Conservation (phyloP, 805 yeast species). For the Saccharomycopsis fodiens region DNA sequence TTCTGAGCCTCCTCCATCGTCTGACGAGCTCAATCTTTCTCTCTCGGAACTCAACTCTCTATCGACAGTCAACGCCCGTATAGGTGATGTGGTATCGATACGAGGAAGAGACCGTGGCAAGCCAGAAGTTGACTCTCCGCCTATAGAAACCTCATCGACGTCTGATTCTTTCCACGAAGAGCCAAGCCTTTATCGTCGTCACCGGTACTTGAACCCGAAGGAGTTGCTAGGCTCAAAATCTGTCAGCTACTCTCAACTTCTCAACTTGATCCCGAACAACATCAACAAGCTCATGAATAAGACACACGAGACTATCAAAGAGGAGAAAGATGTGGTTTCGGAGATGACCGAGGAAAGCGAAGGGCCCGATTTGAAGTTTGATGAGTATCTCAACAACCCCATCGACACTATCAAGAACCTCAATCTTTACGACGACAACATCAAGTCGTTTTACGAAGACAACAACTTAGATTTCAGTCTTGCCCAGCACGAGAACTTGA, state of each 20-base stretch:
- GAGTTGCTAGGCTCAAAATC: not conserved
- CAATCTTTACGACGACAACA: slow-evolving; percentile 7
- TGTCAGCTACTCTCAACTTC: slow-evolving; percentile 4
- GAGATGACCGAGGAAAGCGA: not conserved
- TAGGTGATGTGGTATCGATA: not conserved
- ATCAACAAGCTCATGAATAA: slow-evolving; percentile 10
- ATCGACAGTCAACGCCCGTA: not conserved
- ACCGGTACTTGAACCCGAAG: not conserved
- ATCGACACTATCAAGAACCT: slow-evolving; percentile 6
- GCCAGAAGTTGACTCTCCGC: not conserved
- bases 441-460: slow-evolving; percentile 2
- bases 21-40: not conserved
- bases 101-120: not conserved
- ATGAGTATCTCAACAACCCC: slow-evolving; percentile 9
- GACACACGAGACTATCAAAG: not conserved
- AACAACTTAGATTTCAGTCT: not conserved
- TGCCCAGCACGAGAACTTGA: not conserved
- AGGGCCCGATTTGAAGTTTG: not conserved
- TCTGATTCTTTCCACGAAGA: not conserved
- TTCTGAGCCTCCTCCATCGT: not conserved
- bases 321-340: not conserved
- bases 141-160: not conserved
- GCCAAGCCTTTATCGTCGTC: not conserved
- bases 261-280: slow-evolving; percentile 10
- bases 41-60: not conserved